These are phyloP conservation scores for Annulohypoxylon truncatum DNA, from an alignment of 2,329 filamentous ascomycete species.

Conservation along the genomic window DNA sequence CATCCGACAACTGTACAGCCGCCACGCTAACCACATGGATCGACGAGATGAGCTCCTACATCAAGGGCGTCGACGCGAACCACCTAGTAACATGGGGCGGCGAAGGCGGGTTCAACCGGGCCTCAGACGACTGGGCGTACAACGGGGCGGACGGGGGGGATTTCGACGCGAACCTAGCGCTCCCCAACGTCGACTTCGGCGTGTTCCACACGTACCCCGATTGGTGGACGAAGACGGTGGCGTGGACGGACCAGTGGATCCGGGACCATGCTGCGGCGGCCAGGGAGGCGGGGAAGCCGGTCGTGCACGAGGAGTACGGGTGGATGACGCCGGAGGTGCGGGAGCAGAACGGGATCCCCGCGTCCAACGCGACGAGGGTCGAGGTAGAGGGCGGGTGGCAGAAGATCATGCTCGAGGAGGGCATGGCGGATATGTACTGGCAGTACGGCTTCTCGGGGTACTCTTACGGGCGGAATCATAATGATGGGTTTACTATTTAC, in stretches of 20 bases:
- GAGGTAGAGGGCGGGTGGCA: constrained; percentile 64
- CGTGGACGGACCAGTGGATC: constrained; percentile 67
- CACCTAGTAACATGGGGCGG: constrained; percentile 68
- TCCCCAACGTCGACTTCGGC: constrained; percentile 64
- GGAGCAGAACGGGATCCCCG: constrained; percentile 57
- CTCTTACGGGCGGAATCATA: constrained; percentile 65
- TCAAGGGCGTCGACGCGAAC: constrained; percentile 63
- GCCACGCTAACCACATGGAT: constrained; percentile 61
- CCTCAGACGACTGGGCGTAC: constrained; percentile 58
- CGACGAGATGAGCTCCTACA: constrained; percentile 64
- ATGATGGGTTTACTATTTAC: constrained; percentile 69
- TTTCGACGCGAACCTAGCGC: constrained; percentile 62
- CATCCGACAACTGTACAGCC: constrained; percentile 55
- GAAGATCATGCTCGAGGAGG: constrained; percentile 58
- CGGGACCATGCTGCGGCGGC: constrained; percentile 62
- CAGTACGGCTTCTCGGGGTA: constrained; percentile 64
- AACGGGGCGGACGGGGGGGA: constrained; percentile 63
- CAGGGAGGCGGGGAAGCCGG: constrained; percentile 60
- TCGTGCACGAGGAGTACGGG: constrained; percentile 67
- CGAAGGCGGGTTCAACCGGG: constrained; percentile 67
- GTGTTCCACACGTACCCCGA: constrained; percentile 68
- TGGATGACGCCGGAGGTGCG: constrained; percentile 64
- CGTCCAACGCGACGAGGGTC: constrained; percentile 56
- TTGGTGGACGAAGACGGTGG: constrained; percentile 64
- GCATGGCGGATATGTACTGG: constrained; percentile 67